Conservation (phyloP, 2,329 filamentous ascomycete species). For the Claviceps cyperi region DNA sequence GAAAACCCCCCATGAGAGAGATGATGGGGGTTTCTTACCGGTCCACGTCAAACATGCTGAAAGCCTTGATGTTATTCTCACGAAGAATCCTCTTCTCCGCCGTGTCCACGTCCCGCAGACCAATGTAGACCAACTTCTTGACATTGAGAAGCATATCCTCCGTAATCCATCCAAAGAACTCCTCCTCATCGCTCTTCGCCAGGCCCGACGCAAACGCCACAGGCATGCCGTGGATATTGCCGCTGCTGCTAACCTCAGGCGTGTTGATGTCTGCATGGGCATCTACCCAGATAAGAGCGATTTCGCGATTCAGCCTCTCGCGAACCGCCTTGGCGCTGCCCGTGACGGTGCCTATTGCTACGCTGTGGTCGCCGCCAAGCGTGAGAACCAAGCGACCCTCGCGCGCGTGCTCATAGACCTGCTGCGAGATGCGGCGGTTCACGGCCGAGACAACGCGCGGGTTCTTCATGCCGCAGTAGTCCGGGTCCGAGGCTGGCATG, state of each 20-base stretch:
- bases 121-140: conserved; percentile 92
- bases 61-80: conserved; percentile 85
- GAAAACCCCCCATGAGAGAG: not conserved
- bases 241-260: conserved; percentile 75
- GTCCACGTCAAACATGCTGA: conserved; percentile 98
- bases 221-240: conserved; percentile 97
- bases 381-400: conserved; percentile 81
- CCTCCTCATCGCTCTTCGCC: conserved; percentile 57
- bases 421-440: conserved; percentile 61
- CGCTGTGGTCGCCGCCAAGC: conserved; percentile 88
- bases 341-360: conserved; percentile 85
- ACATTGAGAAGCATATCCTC: conserved; percentile 55
- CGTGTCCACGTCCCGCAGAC: conserved; percentile 80
- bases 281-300: conserved; percentile 97
- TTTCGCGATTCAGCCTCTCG: conserved; percentile 67
- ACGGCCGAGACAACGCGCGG: conserved; percentile 75
- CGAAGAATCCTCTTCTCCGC: conserved; percentile 85
- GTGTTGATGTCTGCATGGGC: conserved; percentile 97
- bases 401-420: conserved; percentile 77
- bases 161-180: conserved; percentile 82
- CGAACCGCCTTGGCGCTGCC: conserved; percentile 76
- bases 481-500: conserved; percentile 56
- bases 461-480: conserved; percentile 88
- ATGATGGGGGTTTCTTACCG: conserved; percentile 33
- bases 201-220: conserved; percentile 83